Conservation (phyloP, 2,329 filamentous ascomycete species). For the Cladosporium sp. region DNA sequence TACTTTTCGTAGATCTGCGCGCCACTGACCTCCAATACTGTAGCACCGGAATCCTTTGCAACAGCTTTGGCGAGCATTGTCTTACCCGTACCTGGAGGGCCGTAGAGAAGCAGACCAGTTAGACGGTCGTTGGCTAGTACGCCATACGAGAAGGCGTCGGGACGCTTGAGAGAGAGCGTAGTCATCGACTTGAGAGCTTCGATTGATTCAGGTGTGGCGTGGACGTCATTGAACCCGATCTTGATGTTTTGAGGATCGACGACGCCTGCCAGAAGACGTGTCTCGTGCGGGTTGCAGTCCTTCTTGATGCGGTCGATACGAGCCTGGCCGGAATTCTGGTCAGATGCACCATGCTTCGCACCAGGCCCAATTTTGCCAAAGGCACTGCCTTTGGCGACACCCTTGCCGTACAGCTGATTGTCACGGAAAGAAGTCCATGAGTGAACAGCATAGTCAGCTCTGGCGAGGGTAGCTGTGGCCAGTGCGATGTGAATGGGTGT, state of each 20-base stretch:
- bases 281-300: conserved; percentile 72
- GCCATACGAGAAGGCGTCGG: conserved; percentile 94
- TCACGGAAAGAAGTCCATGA: conserved; percentile 9
- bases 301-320: conserved; percentile 48
- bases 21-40: conserved; percentile 77
- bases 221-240: conserved; percentile 83
- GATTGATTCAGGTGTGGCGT: conserved; percentile 75
- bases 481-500: conserved; percentile 35
- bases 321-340: conserved; percentile 11
- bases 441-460: conserved; percentile 18
- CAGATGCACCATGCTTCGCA: neutral
- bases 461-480: conserved; percentile 19
- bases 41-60: conserved; percentile 62
- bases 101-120: conserved; percentile 92
- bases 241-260: conserved; percentile 76
- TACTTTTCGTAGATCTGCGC: conserved; percentile 95
- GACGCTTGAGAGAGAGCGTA: conserved; percentile 76
- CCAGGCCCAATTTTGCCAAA: neutral
- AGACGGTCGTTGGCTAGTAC: conserved; percentile 88
- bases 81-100: conserved; percentile 84
- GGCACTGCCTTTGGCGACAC: neutral
- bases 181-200: conserved; percentile 86
- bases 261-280: conserved; percentile 74
- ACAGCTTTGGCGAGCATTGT: conserved; percentile 69
- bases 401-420: neutral